phyloP scores from a whole-genome alignment of 805 yeast genomes.

The Myxozyma neotropica region DNA sequence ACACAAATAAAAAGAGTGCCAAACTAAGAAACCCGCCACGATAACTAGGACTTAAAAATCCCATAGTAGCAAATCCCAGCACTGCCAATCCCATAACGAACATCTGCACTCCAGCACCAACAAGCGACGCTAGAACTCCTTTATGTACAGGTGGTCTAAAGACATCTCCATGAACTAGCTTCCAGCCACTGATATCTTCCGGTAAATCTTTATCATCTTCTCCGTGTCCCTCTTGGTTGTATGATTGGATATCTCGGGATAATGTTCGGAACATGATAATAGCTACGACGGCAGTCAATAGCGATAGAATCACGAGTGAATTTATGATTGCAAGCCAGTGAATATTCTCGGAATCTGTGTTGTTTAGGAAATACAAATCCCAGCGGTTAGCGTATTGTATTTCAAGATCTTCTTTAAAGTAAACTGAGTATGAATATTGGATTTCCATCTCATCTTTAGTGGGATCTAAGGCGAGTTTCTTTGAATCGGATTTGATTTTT shows the following conservation, averaged over 20 bases:
- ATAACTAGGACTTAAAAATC: constrained; percentile 63
- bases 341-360: constrained; percentile 53
- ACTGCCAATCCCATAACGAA: constrained; percentile 64
- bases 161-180: constrained; percentile 56
- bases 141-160: constrained; percentile 55
- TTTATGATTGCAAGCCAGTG: constrained; percentile 81
- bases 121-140: constrained; percentile 55
- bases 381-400: constrained; percentile 70
- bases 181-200: constrained; percentile 52
- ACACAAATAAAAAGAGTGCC: constrained; percentile 60
- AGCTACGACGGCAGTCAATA: constrained; percentile 66
- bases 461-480: constrained; percentile 57
- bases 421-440: constrained; percentile 82
- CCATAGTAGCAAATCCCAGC: constrained; percentile 51
- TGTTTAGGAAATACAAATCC: constrained; percentile 67
- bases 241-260: constrained; percentile 51
- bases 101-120: constrained; percentile 76
- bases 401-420: constrained; percentile 80
- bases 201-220: constrained; percentile 36
- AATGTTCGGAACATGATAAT: constrained; percentile 61
- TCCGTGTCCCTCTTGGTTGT: constrained; percentile 37
- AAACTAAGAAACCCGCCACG: constrained; percentile 68
- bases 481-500: constrained; percentile 53
- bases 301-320: constrained; percentile 63
- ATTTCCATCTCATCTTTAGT: constrained; percentile 48